phyloP scores from a whole-genome alignment of 306 rosid genomes.

The Vigna trinervia region DNA sequence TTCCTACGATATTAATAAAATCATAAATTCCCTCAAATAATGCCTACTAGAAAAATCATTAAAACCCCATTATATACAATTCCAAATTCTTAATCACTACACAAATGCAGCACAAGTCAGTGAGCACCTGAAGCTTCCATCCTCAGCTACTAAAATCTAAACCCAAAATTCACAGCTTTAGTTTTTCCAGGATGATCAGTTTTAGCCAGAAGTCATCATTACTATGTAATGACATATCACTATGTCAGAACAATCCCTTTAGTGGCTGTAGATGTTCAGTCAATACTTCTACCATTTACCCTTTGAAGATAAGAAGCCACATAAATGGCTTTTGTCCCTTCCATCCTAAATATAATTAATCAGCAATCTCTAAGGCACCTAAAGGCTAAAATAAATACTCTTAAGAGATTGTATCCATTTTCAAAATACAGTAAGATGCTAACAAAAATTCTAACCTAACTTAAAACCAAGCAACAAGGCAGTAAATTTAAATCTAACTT shows the following conservation, averaged over 20 bases:
- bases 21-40: not conserved
- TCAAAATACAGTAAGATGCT: conserved; percentile 16
- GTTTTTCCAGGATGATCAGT: conserved; percentile 26
- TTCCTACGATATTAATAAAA: not conserved
- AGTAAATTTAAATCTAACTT: conserved; percentile 32
- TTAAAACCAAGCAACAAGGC: conserved; percentile 27
- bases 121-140: conserved; percentile 1
- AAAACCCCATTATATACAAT: conserved; percentile 11
- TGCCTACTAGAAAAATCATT: not conserved
- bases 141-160: conserved; percentile 32
- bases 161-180: conserved; percentile 22
- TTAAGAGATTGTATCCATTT: conserved; percentile 30
- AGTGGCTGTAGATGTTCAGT: not conserved
- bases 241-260: not conserved
- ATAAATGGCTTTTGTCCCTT: conserved; percentile 18
- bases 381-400: conserved; percentile 35
- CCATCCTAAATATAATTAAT: conserved; percentile 29
- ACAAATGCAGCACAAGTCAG: conserved; percentile 27
- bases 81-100: conserved; percentile 15
- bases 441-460: conserved; percentile 11
- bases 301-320: conserved; percentile 14
- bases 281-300: conserved; percentile 16
- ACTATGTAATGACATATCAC: conserved; percentile 7
- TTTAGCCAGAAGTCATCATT: conserved; percentile 13
- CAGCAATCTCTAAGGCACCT: conserved; percentile 3